phyloP scores from a whole-genome alignment of 2,329 filamentous ascomycete species.

The Ceratocystis harringtonii region DNA sequence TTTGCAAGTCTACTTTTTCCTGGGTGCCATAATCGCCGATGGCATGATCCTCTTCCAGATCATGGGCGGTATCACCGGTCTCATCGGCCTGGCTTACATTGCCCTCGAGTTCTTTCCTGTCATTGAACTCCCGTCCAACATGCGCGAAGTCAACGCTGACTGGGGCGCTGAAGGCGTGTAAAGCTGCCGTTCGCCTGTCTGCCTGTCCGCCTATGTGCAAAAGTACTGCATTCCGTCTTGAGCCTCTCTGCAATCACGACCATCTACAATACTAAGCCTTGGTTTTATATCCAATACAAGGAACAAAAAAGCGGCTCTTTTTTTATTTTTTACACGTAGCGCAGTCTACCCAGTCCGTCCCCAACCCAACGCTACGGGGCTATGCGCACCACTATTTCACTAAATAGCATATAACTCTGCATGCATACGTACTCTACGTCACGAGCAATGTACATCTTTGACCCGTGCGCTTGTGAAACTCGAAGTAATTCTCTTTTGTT shows the following conservation, averaged over 20 bases:
- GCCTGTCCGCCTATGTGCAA: too few species aligned
- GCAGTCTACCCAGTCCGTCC: too few species aligned
- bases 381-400: background rate
- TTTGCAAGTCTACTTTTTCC: slow-evolving; percentile 76
- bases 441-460: background rate
- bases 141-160: slow-evolving; percentile 61
- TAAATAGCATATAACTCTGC: background rate
- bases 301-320: too few species aligned
- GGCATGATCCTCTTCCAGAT: slow-evolving; percentile 52
- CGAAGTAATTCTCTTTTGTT: background rate
- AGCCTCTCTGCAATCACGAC: background rate
- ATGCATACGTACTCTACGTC: background rate
- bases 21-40: slow-evolving; percentile 72
- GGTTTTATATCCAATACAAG: too few species aligned
- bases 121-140: slow-evolving; percentile 67
- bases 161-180: slow-evolving; percentile 70
- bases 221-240: too few species aligned
- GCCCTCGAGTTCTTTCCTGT: slow-evolving; percentile 62
- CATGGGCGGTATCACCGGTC: slow-evolving; percentile 60
- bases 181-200: slow-evolving; percentile 7
- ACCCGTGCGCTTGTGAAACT: background rate
- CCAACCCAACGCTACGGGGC: too few species aligned
- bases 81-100: slow-evolving; percentile 65
- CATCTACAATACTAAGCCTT: too few species aligned
- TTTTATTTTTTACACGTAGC: background rate